phyloP scores from a whole-genome alignment of 768 basidiomycete species.

The Pleurotus salmoneostramineus region DNA sequence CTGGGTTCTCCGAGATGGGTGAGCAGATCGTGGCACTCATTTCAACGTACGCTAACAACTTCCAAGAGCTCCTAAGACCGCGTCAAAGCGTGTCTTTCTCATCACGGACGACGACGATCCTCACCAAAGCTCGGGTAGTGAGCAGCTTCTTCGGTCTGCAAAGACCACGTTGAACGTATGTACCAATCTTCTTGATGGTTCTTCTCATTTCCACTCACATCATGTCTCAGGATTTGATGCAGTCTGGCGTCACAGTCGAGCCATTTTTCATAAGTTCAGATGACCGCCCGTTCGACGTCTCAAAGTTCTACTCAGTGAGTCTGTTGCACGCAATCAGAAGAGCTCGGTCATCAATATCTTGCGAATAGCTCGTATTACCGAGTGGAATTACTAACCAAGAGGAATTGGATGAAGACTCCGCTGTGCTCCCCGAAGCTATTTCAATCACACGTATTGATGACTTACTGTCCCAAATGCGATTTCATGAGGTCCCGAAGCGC shows the following conservation, averaged over 20 bases:
- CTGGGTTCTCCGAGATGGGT: conserved; percentile 89
- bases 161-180: conserved; percentile 66
- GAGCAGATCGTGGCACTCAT: conserved; percentile 13
- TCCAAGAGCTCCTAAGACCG: conserved; percentile 75
- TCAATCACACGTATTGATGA: conserved; percentile 79
- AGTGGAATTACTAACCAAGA: conserved; percentile 51
- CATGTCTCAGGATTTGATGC: conserved; percentile 66
- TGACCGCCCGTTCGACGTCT: conserved; percentile 63
- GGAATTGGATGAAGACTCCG: conserved; percentile 35
- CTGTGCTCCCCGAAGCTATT: conserved; percentile 60
- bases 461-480: conserved; percentile 74
- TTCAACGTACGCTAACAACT: background rate
- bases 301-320: conserved; percentile 77
- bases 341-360: background rate
- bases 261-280: conserved; percentile 84
- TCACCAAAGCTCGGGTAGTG: conserved; percentile 47
- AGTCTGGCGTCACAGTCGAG: conserved; percentile 75
- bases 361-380: conserved; percentile 54
- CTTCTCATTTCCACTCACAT: background rate
- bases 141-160: conserved; percentile 64
- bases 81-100: conserved; percentile 89
- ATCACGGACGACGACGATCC: conserved; percentile 91
- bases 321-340: conserved; percentile 1
- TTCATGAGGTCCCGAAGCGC: conserved; percentile 81
- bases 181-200: background rate